Percentiles rank a stretch among this genome's conserved stretches.
These are phyloP conservation scores for Allium fistulosum DNA, from an alignment of 106 monocot species.

Conservation along the genomic window DNA sequence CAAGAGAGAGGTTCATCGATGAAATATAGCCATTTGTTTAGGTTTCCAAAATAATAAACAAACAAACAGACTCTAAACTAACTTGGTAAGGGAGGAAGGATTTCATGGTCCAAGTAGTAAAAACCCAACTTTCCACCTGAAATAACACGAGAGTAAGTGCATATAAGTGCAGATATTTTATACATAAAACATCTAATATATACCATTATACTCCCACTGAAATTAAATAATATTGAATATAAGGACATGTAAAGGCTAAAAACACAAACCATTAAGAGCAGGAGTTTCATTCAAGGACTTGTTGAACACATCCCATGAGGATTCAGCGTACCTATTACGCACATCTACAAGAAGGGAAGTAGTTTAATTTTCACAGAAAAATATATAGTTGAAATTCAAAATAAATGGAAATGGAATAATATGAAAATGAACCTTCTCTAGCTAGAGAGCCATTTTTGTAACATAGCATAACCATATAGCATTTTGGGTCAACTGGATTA, in stretches of 20 bases:
- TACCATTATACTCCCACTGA: not conserved
- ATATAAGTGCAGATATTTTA: not conserved
- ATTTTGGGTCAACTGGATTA: slow-evolving; percentile 85
- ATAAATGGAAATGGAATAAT: not conserved
- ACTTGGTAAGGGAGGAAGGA: slow-evolving; percentile 89
- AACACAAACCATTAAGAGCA: slow-evolving; percentile 49
- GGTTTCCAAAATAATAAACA: not conserved
- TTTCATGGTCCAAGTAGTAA: slow-evolving; percentile 95
- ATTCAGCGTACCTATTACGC: slow-evolving; percentile 44
- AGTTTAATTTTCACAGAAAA: not conserved
- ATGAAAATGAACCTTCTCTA: slow-evolving; percentile 60
- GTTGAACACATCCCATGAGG: slow-evolving; percentile 72
- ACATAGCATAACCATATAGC: slow-evolving; percentile 95
- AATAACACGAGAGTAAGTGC: not conserved
- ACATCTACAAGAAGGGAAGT: slow-evolving; percentile 35
- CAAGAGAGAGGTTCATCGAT: too few relatives aligned
- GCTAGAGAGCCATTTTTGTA: slow-evolving; percentile 96
- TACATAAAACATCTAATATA: not conserved
- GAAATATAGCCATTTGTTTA: too few relatives aligned
- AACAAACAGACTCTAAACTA: slow-evolving; percentile 3
- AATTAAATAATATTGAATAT: not conserved
- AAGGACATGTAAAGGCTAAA: not conserved
- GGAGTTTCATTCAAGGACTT: slow-evolving; percentile 39
- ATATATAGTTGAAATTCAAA: not conserved
- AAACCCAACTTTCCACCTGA: slow-evolving; percentile 91